phyloP scores from a whole-genome alignment of 2,329 filamentous ascomycete genomes.

The Microsporum audouinii region DNA sequence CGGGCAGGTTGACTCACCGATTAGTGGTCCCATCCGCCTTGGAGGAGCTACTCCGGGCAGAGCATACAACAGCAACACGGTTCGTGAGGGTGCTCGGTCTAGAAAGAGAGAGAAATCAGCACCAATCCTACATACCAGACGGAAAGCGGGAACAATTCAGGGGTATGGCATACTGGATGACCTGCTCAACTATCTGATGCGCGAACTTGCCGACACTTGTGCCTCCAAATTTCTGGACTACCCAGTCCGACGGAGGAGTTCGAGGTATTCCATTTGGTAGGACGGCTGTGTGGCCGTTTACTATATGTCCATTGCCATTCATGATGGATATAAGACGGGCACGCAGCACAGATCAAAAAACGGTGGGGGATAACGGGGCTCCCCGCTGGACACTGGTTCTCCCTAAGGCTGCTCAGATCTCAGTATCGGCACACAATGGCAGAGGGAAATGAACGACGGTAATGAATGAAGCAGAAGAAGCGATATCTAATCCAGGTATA shows the following conservation, averaged over 20 bases:
- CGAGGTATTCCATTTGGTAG: constrained; percentile 17
- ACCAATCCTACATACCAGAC: not conserved
- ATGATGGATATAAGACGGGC: constrained; percentile 8
- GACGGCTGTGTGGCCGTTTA: constrained; percentile 10
- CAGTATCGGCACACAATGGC: not conserved
- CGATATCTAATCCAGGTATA: not conserved
- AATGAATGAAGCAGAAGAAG: not conserved
- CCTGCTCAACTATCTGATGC: constrained; percentile 59
- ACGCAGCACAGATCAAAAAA: not conserved
- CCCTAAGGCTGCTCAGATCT: not conserved
- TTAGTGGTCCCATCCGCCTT: constrained; percentile 94
- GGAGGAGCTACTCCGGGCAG: constrained; percentile 83
- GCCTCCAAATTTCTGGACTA: constrained; percentile 90
- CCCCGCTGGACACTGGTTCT: not conserved
- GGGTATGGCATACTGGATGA: constrained; percentile 45
- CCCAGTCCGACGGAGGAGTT: constrained; percentile 43
- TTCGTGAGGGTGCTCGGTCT: constrained; percentile 54
- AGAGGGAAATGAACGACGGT: not conserved
- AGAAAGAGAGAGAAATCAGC: constrained; percentile 1
- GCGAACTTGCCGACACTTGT: constrained; percentile 94
- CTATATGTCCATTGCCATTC: constrained; percentile 15
- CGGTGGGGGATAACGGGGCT: not conserved
- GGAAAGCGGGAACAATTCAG: not conserved
- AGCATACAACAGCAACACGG: constrained; percentile 86
- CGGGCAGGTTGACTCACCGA: constrained; percentile 49